Evolutionary conservation across 441 rosid genomes (phyloP), one percentile per base, ranked within the genome.

Genomic region (Gossypium lobatum): DNA sequence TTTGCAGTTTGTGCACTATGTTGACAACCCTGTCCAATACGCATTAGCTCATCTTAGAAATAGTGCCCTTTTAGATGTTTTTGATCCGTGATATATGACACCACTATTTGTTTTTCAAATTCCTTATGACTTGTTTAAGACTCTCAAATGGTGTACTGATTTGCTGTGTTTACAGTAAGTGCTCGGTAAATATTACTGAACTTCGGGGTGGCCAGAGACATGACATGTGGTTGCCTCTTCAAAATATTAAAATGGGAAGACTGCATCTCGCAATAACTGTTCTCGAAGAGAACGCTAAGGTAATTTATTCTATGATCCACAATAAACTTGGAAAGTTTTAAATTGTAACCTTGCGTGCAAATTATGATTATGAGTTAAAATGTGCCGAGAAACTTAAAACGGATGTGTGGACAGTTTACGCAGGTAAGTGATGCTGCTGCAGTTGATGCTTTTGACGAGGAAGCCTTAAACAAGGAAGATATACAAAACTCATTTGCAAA

Each of bases 191-290:
- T 79, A 77, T 95, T 71, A 86, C 80, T 52, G 91, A 90, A 68
- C 76, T 85, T 39, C 81, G 89, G 75, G 94, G 86, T 65, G 91
- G 93, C 26, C 88, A 81, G 80, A 89, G 97, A 76, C 91, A 83
- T 20, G 96, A 92, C 71, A 83, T 85, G 91, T 91, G 98, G 97
- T 54, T 90, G 77, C 84, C 97, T 71, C 97, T 95, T 74, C 83
- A 86, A 86, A 83, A 91, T 78, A 80, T 88, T 54, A 92, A 86
- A 82, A 87, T 77, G 75, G 99, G 99, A 69, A 89, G 95, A 83
- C 78, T 95, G 84, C 95, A 87, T 76, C 88, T 93, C 39, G 97
- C 95, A 4, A 75, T 95, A 52, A 91, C 97, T 3, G 87, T 93
- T 20, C 54, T 82, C 17, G 92, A 91, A 83, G 82, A 71, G 31